phyloP scores from a whole-genome alignment of 2,329 filamentous ascomycete genomes.

The Cladosporium cucumerinum region DNA sequence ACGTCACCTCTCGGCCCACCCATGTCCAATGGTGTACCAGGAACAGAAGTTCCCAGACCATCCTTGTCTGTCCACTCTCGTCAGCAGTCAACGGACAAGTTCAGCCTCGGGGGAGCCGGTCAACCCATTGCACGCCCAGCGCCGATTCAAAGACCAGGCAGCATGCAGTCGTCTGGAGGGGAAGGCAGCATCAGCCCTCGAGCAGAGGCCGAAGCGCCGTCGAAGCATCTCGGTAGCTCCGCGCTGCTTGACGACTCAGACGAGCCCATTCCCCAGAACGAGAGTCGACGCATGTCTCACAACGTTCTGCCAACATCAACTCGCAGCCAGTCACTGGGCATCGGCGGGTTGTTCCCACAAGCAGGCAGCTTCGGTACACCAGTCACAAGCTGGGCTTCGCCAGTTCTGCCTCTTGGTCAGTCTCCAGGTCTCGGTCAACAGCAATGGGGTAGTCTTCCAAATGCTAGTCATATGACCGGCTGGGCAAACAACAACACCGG shows the following conservation, averaged over 20 bases:
- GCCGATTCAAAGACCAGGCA: constrained; percentile 84
- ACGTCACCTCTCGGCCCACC: constrained; percentile 34
- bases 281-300: constrained; percentile 39
- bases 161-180: constrained; percentile 56
- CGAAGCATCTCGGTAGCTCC: constrained; percentile 78
- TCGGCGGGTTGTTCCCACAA: constrained; percentile 27
- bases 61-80: constrained; percentile 60
- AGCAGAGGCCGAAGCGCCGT: constrained; percentile 50
- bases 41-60: constrained; percentile 38
- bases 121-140: constrained; percentile 71
- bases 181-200: constrained; percentile 42
- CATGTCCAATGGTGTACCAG: constrained; percentile 25
- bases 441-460: constrained; percentile 40
- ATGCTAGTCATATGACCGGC: constrained; percentile 26
- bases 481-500: constrained; percentile 30
- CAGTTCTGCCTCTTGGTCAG: constrained; percentile 37
- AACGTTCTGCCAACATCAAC: constrained; percentile 30
- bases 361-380: constrained; percentile 26
- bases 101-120: constrained; percentile 57
- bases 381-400: constrained; percentile 42
- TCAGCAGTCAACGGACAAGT: constrained; percentile 63
- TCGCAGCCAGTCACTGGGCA: constrained; percentile 18
- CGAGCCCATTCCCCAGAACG: constrained; percentile 54
- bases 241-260: constrained; percentile 74
- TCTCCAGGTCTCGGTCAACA: constrained; percentile 34